phyloP scores from a whole-genome alignment of 768 basidiomycete species.

The Pleurotus salmoneostramineus region DNA sequence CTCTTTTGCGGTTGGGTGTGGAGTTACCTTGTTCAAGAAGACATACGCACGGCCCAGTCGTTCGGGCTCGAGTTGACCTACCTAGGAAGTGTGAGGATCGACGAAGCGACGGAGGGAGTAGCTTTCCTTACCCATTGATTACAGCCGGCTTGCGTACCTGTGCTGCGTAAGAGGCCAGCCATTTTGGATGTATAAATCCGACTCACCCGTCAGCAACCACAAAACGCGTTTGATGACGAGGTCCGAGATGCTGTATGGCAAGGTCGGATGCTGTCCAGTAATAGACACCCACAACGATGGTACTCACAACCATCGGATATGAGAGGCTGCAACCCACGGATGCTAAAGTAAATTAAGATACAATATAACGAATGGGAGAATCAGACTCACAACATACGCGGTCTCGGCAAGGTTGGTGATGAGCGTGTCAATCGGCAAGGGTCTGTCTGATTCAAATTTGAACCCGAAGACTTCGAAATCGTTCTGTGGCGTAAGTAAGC shows the following conservation, averaged over 20 bases:
- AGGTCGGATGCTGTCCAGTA: neutral
- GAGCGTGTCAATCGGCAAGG: conserved; percentile 40
- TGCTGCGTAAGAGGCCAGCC: neutral
- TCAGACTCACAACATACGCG: conserved; percentile 39
- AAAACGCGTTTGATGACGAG: conserved; percentile 56
- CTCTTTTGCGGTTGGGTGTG: neutral
- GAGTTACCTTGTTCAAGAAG: conserved; percentile 52
- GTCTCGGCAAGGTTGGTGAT: conserved; percentile 60
- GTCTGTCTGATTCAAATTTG: conserved; percentile 33
- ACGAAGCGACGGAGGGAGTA: neutral
- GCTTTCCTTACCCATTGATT: conserved; percentile 51
- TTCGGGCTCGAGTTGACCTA: conserved; percentile 49
- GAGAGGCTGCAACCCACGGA: conserved; percentile 53
- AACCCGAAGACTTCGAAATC: conserved; percentile 53
- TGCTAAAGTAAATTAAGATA: conserved; percentile 28
- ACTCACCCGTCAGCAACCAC: conserved; percentile 54
- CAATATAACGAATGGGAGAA: neutral
- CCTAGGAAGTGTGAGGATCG: conserved; percentile 20
- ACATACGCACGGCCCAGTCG: conserved; percentile 59
- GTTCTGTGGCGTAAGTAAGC: conserved; percentile 28
- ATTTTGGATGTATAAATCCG: too few relatives aligned
- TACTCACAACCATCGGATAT: conserved; percentile 55
- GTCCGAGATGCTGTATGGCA: conserved; percentile 36
- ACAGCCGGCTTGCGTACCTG: conserved; percentile 52
- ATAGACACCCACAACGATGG: neutral